phyloP scores from a whole-genome alignment of 805 yeast genomes.

The Osmozyma mogii region DNA sequence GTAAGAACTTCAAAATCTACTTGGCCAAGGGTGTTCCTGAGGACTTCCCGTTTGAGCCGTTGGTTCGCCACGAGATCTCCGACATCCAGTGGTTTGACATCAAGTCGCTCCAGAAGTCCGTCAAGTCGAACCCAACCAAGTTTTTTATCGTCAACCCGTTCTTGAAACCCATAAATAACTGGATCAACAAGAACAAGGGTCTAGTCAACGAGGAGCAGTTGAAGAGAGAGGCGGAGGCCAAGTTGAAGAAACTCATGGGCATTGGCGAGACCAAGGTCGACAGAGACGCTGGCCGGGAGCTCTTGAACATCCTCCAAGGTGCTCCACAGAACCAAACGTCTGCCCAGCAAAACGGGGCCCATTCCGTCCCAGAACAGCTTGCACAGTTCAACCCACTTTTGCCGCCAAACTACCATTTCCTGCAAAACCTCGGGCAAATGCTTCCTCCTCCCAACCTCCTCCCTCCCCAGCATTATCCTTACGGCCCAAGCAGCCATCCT shows the following conservation, averaged over 20 bases:
- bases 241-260: conserved; percentile 59
- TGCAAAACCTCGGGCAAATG: conserved; percentile 15
- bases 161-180: conserved; percentile 43
- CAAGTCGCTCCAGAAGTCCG: conserved; percentile 33
- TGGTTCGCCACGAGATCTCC: conserved; percentile 81
- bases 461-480: conserved; percentile 4
- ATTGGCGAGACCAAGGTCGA: conserved; percentile 31
- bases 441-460: conserved; percentile 9
- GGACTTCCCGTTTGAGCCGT: conserved; percentile 65
- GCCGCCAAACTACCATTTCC: conserved; percentile 23
- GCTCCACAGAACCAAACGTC: conserved; percentile 8
- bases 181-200: conserved; percentile 47
- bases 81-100: conserved; percentile 73
- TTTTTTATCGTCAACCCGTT: conserved; percentile 42
- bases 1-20: conserved; percentile 81
- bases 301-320: conserved; percentile 51
- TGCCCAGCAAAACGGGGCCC: conserved; percentile 6
- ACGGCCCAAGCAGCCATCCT: conserved; percentile 4
- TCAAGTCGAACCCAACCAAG: conserved; percentile 27
- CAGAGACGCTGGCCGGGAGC: conserved; percentile 69
- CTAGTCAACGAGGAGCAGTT: conserved; percentile 46
- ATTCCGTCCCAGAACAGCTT: conserved; percentile 1
- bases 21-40: conserved; percentile 74
- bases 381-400: conserved; percentile 6
- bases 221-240: conserved; percentile 55